These are phyloP conservation scores for Carpinus fangiana DNA, from an alignment of 306 rosid genomes.

Conservation along the genomic window DNA sequence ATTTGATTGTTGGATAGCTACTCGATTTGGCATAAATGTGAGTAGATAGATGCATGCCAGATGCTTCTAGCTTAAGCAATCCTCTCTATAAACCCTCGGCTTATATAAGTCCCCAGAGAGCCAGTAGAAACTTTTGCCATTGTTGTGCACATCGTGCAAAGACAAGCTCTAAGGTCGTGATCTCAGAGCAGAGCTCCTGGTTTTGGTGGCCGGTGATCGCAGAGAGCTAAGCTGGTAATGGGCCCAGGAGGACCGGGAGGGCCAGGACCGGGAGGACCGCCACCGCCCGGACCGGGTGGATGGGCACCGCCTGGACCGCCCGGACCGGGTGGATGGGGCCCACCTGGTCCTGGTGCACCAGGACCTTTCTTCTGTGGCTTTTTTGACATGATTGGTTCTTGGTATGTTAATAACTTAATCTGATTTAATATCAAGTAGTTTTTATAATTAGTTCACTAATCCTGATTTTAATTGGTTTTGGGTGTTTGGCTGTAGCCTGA, in stretches of 20 bases:
- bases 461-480: not conserved
- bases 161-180: not conserved
- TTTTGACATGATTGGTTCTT: constrained; percentile 41
- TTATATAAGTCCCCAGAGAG: constrained; percentile 20
- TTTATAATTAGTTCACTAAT: not conserved
- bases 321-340: constrained; percentile 43
- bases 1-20: not conserved
- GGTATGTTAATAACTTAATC: constrained; percentile 31
- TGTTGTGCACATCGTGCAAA: not conserved
- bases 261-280: constrained; percentile 38
- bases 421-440: not conserved
- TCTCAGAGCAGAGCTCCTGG: not conserved
- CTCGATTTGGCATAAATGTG: constrained; percentile 4
- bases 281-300: constrained; percentile 38
- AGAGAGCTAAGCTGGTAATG: constrained; percentile 13
- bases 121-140: not conserved
- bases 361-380: constrained; percentile 43
- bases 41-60: not conserved
- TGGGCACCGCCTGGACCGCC: constrained; percentile 25
- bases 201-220: not conserved
- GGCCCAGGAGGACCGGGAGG: constrained; percentile 16
- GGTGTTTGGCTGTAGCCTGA: constrained; percentile 34
- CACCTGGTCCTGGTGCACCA: constrained; percentile 32
- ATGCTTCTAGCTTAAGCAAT: constrained; percentile 32
- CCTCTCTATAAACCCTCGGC: not conserved